Percentiles rank a stretch among this genome's conserved stretches.
phyloP scores from a whole-genome alignment of 176 grass and related monocot species.

The Aegilops speltoides region DNA sequence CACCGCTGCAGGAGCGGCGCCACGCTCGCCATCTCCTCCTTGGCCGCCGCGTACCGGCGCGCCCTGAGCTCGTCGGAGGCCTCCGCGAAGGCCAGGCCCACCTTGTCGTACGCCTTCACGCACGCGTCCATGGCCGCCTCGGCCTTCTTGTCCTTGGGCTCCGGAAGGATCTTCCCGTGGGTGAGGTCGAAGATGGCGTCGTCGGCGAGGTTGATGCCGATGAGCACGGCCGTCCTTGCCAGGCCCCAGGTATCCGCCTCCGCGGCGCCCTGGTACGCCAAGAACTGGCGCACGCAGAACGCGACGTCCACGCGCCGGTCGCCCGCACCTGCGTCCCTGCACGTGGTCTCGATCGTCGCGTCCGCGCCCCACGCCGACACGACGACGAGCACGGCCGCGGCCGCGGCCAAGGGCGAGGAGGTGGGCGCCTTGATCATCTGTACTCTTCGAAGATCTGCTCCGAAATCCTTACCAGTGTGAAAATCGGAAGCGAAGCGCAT shows the following conservation, averaged over 20 bases:
- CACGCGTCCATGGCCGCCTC: constrained; percentile 26
- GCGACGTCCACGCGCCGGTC: constrained; percentile 20
- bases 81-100: constrained; percentile 33
- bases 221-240: constrained; percentile 23
- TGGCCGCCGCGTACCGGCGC: constrained; percentile 19
- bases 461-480: not conserved
- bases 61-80: constrained; percentile 30
- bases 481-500: not conserved
- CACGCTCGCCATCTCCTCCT: constrained; percentile 11
- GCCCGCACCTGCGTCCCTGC: constrained; percentile 14
- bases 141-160: not conserved
- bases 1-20: constrained; percentile 14
- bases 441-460: not conserved
- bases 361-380: not conserved
- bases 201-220: constrained; percentile 42
- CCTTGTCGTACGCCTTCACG: constrained; percentile 31
- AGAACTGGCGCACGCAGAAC: constrained; percentile 36
- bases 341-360: constrained; percentile 51
- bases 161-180: constrained; percentile 23
- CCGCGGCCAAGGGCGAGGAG: not conserved
- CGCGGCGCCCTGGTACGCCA: constrained; percentile 30
- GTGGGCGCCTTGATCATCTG: not conserved
- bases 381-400: not conserved
- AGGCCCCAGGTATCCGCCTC: constrained; percentile 48
- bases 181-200: constrained; percentile 39